These are phyloP conservation scores for Verticillium klebahnii DNA, from an alignment of 2,329 filamentous ascomycete genomes.

Conservation along the genomic window DNA sequence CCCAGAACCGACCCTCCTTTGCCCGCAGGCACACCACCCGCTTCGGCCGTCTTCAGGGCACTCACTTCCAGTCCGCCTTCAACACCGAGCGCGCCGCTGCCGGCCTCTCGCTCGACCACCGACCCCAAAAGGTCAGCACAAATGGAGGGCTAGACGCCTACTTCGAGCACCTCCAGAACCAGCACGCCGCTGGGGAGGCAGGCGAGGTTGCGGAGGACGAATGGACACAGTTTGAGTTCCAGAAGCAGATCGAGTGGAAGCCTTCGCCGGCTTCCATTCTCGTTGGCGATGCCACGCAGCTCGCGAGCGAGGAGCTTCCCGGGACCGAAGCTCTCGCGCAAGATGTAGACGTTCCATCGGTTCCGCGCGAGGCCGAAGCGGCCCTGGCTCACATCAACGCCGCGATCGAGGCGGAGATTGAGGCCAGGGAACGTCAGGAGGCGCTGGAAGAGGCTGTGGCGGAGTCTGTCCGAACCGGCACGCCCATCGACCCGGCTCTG, in stretches of 20 bases:
- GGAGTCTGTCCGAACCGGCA: constrained; percentile 30
- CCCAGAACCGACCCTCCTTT: constrained; percentile 62
- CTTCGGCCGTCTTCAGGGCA: constrained; percentile 49
- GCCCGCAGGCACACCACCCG: constrained; percentile 52
- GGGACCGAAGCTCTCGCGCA: constrained; percentile 28
- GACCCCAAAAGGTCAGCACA: constrained; percentile 40
- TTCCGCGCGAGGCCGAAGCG: constrained; percentile 46
- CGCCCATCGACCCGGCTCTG: constrained; percentile 31
- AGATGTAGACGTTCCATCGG: constrained; percentile 25
- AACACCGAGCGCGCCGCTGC: constrained; percentile 53
- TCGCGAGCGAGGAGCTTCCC: constrained; percentile 25
- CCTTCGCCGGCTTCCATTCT: constrained; percentile 51
- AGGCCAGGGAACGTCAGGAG: constrained; percentile 43
- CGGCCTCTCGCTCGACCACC: constrained; percentile 52
- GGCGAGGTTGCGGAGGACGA: constrained; percentile 65
- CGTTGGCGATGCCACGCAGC: constrained; percentile 49
- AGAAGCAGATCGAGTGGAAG: constrained; percentile 87
- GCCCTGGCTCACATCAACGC: constrained; percentile 80
- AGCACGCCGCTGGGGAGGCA: constrained; percentile 51
- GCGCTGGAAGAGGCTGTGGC: constrained; percentile 36
- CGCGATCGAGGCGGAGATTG: constrained; percentile 74
- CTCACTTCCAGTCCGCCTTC: constrained; percentile 75
- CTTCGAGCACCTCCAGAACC: constrained; percentile 83
- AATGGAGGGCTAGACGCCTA: constrained; percentile 76
- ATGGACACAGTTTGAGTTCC: constrained; percentile 89